Evolutionary conservation across 768 basidiomycete species (phyloP).

Genomic region (Hericium rajendrae): DNA sequence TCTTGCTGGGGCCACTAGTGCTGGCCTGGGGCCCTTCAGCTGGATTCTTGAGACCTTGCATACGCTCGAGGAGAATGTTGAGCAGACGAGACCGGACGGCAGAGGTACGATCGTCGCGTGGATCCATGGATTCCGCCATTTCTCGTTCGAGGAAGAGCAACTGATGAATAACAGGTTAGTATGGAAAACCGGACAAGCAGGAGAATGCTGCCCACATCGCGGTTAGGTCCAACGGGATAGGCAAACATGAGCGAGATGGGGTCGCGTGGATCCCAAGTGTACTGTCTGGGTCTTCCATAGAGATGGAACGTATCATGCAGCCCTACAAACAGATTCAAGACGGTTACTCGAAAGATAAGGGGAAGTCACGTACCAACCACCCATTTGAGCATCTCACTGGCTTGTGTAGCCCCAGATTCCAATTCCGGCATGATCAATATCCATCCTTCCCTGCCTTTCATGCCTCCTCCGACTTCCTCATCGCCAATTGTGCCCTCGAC

Average conservation of each 20-base stretch:
- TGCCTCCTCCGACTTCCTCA: conserved; percentile 56
- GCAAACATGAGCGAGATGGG: conserved; percentile 83
- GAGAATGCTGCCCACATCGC: conserved; percentile 51
- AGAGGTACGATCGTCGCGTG: conserved; percentile 69
- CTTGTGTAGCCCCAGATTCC: conserved; percentile 48
- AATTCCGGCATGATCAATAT: conserved; percentile 85
- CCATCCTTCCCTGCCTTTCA: conserved; percentile 76
- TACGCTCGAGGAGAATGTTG: conserved; percentile 51
- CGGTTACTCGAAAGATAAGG: neutral
- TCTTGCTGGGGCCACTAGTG: no score
- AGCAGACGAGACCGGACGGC: conserved; percentile 52
- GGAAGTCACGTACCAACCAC: conserved; percentile 53
- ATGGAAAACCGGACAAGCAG: neutral
- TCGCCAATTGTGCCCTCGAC: conserved; percentile 78
- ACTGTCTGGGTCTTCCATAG: conserved; percentile 79
- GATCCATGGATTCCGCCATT: conserved; percentile 66
- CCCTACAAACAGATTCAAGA: conserved; percentile 30
- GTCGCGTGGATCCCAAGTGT: conserved; percentile 87
- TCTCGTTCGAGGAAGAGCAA: conserved; percentile 84
- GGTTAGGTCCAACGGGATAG: conserved; percentile 79
- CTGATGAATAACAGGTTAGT: conserved; percentile 26
- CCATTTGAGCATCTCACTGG: conserved; percentile 87
- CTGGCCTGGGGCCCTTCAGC: neutral
- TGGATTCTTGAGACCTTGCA: conserved; percentile 32
- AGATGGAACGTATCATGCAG: conserved; percentile 82